Conservation (phyloP, 2,329 filamentous ascomycete species). For the Beauveria medogensis region DNA sequence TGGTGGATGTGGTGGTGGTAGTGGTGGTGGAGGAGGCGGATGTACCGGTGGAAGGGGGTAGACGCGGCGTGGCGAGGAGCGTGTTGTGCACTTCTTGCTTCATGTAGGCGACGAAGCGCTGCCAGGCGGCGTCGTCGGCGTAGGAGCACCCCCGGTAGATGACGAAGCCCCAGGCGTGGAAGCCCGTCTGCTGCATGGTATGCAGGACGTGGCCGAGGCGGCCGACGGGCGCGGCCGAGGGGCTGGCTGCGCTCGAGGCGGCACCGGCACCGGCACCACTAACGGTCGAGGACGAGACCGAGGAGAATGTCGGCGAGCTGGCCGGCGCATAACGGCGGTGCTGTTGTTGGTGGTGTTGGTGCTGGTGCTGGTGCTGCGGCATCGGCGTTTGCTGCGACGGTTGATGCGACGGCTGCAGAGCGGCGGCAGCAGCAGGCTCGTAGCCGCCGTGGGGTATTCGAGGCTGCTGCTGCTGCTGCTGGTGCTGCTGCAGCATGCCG, state of each 20-base stretch:
- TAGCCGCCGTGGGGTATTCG: background rate
- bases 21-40: too few relatives aligned
- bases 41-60: background rate
- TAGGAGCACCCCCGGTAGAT: constrained; percentile 8
- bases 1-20: background rate
- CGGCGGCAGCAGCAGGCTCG: background rate
- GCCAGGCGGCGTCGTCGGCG: background rate
- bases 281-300: background rate
- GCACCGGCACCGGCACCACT: background rate
- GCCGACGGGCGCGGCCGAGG: background rate
- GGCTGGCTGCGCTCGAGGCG: background rate
- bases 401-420: constrained; percentile 1
- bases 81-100: background rate
- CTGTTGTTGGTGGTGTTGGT: background rate
- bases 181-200: constrained; percentile 7
- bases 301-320: background rate
- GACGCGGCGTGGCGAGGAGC: background rate
- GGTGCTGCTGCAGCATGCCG: too few relatives aligned
- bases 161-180: constrained; percentile 7
- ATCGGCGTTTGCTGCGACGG: background rate
- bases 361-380: background rate
- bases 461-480: background rate
- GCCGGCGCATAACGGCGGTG: background rate
- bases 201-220: constrained; percentile 4
- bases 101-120: background rate